Conservation (phyloP, 2,329 filamentous ascomycete species). For the Fusarium keratoplasticum region DNA sequence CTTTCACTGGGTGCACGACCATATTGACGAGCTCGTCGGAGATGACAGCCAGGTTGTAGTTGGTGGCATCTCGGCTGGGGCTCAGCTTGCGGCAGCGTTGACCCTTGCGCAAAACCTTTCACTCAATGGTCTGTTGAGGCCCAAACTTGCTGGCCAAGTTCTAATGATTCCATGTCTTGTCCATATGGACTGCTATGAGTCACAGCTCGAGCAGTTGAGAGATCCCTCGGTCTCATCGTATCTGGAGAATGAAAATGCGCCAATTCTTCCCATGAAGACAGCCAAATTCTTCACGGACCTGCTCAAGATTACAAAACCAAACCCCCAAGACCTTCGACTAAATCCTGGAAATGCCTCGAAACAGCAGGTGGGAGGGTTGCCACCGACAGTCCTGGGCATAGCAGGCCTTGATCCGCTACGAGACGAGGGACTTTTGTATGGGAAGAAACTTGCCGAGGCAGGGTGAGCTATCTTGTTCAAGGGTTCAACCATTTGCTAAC, state of each 20-base stretch:
- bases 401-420: conserved; percentile 59
- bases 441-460: conserved; percentile 54
- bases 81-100: conserved; percentile 54
- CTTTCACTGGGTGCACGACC: conserved; percentile 62
- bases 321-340: neutral
- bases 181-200: conserved; percentile 22
- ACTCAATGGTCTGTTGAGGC: conserved; percentile 26
- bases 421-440: conserved; percentile 61
- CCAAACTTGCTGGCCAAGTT: conserved; percentile 60
- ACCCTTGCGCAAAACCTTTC: conserved; percentile 51
- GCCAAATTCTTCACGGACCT: neutral
- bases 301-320: neutral
- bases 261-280: neutral
- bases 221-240: conserved; percentile 55
- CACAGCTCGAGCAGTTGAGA: conserved; percentile 49
- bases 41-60: conserved; percentile 50
- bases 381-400: conserved; percentile 57
- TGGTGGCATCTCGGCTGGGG: conserved; percentile 62
- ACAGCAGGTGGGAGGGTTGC: conserved; percentile 53
- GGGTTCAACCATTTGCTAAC: neutral
- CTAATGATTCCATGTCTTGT: conserved; percentile 61
- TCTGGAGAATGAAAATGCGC: conserved; percentile 52
- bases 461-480: conserved; percentile 47
- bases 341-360: neutral
- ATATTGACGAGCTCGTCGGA: conserved; percentile 23